Evolutionary conservation across 306 rosid species (phyloP).

Genomic region (Morella rubra): DNA sequence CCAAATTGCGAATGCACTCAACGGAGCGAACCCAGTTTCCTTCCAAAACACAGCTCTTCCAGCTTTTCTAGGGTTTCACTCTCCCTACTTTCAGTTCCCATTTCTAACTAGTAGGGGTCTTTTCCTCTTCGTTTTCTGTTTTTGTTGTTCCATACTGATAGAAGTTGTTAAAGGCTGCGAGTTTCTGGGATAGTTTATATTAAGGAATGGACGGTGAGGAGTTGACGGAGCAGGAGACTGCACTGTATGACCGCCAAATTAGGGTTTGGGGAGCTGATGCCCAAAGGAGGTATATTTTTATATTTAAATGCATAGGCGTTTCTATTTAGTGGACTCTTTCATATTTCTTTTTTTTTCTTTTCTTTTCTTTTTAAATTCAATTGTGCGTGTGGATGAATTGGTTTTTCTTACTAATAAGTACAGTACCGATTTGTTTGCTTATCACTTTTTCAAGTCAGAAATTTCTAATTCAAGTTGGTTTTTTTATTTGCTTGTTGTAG

Average conservation of each 20-base stretch:
- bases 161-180: not conserved
- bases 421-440: not conserved
- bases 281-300: conserved; percentile 64
- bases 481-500: conserved; percentile 38
- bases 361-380: no score
- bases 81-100: no score
- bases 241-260: conserved; percentile 93
- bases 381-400: not conserved
- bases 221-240: conserved; percentile 96
- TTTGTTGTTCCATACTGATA: no score
- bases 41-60: no score
- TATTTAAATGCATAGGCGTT: not conserved
- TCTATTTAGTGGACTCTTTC: not conserved
- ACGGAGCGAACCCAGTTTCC: no score
- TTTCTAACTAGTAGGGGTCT: no score
- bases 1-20: no score
- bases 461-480: not conserved
- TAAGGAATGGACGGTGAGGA: conserved; percentile 83
- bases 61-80: no score
- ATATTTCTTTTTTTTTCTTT: not conserved
- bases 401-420: not conserved
- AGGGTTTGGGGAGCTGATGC: conserved; percentile 99
- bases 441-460: not conserved
- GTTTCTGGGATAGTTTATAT: conserved; percentile 35
- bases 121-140: no score